These are phyloP conservation scores for Primulina eburnea DNA, from an alignment of 257 asterid species.

Conservation along the genomic window DNA sequence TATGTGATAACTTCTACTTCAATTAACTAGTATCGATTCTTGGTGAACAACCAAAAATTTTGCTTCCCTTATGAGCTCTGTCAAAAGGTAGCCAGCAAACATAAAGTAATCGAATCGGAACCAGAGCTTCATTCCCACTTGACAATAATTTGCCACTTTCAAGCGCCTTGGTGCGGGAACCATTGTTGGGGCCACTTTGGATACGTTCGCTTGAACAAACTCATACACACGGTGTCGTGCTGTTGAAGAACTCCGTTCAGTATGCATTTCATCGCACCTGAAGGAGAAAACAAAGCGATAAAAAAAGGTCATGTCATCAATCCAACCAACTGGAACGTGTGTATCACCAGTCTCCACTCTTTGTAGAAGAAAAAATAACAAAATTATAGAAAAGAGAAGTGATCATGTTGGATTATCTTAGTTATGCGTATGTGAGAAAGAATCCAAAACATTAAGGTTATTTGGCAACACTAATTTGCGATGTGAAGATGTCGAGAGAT, in stretches of 20 bases:
- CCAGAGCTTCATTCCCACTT: slow-evolving; percentile 76
- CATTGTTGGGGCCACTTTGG: slow-evolving; percentile 91
- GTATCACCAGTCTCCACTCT: not conserved
- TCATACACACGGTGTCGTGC: slow-evolving; percentile 91
- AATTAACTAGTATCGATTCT: no score
- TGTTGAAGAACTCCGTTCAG: slow-evolving; percentile 83
- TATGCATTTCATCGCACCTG: slow-evolving; percentile 94
- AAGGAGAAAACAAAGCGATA: not conserved
- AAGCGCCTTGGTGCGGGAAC: slow-evolving; percentile 40
- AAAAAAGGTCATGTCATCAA: not conserved
- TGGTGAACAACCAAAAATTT: slow-evolving; percentile 37
- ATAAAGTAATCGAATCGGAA: slow-evolving; percentile 41
- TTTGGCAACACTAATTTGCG: not conserved
- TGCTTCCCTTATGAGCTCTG: slow-evolving; percentile 23
- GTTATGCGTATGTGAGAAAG: not conserved
- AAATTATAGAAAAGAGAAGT: not conserved
- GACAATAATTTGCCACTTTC: slow-evolving; percentile 7
- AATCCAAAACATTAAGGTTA: no score
- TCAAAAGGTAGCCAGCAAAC: slow-evolving; percentile 24
- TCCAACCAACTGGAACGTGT: not conserved
- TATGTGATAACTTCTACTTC: no score
- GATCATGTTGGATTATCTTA: not conserved
- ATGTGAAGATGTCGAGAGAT: not conserved
- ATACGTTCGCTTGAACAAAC: slow-evolving; percentile 75
- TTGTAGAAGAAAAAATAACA: no score